Evolutionary conservation across 2,329 filamentous ascomycete genomes (phyloP).

Genomic region (Aspergillus nomiae): DNA sequence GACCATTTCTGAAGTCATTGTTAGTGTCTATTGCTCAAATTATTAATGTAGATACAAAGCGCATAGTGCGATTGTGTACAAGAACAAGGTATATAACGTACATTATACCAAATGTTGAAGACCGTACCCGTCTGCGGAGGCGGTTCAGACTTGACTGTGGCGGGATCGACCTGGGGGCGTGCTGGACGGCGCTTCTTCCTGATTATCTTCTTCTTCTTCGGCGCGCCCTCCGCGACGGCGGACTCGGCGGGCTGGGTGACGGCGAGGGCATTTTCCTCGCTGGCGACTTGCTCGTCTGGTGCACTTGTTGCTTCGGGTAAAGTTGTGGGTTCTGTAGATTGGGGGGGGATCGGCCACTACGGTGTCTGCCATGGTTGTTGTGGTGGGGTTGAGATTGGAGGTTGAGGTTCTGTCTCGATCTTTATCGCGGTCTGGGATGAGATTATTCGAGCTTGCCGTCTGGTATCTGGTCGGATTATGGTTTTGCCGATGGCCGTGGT

Average conservation of each 20-base stretch:
- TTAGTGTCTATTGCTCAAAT: background rate
- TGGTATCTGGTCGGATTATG: background rate
- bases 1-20: conserved; percentile 70
- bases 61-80: background rate
- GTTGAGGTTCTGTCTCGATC: background rate
- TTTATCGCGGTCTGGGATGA: background rate
- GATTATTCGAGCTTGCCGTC: background rate
- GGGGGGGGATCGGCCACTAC: conserved; percentile 36
- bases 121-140: conserved; percentile 91
- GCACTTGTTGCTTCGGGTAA: background rate
- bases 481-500: background rate
- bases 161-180: conserved; percentile 84
- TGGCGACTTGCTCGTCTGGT: background rate
- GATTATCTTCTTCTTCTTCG: conserved; percentile 76
- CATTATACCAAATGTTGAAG: conserved; percentile 98
- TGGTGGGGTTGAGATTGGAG: background rate
- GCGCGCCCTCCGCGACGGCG: conserved; percentile 23
- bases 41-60: background rate
- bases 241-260: conserved; percentile 16
- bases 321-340: conserved; percentile 51
- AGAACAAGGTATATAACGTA: background rate
- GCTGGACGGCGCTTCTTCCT: conserved; percentile 88
- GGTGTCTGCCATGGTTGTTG: conserved; percentile 32
- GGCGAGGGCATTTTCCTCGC: conserved; percentile 20
- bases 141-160: conserved; percentile 77